Evolutionary conservation across 1,139 yeast genomes (phyloP), one percentile per base, ranked within the genome.

Genomic region (Candida labiduridarum): DNA sequence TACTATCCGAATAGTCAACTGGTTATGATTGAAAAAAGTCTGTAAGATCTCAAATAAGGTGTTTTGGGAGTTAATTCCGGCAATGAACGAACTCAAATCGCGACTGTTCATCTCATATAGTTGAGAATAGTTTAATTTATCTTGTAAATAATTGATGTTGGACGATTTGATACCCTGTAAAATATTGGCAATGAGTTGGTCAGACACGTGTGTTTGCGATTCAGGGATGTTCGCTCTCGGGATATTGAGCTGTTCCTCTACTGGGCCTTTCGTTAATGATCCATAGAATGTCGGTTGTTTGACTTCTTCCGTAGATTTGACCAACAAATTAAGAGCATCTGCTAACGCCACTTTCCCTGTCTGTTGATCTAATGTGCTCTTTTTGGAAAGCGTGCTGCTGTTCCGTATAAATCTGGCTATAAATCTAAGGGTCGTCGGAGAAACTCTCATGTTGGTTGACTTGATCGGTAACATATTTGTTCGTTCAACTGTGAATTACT

Each of bases 251-350:
- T 67, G 71, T 47, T 72, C 77, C 8, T 54, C 52, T 2, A 65
- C 69, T 1, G 76, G 59, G 0, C 77, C 77, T 46, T 64, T 63
- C 10, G 72, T 64, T 42, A 71, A 63, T 38, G 67, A 68, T 27
- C 63, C 54, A 15, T 71, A 57, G n/a, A 76, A 56, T 14, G 78
- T 72, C 7, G 80, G 80, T 47, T 65, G 70, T 56, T 60, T 25
- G 19, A 41, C 51, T 45, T 33, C 52, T 10, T 41, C 44, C 38
- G 40, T 51, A 19, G 52, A 25, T 46, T 47, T 48, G 19, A 49
- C 52, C 33, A 74, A 64, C n/a, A 74, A 64, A 50, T 73, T 74
- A 47, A 75, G 61, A 0, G 79, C 79, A 49, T 71, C 75, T 1
- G 76, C 76, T 36, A 73, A 58, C 12, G 66, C 52, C 12, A 67